phyloP scores from a whole-genome alignment of 2,329 filamentous ascomycete species.

The Raffaelea arxii region DNA sequence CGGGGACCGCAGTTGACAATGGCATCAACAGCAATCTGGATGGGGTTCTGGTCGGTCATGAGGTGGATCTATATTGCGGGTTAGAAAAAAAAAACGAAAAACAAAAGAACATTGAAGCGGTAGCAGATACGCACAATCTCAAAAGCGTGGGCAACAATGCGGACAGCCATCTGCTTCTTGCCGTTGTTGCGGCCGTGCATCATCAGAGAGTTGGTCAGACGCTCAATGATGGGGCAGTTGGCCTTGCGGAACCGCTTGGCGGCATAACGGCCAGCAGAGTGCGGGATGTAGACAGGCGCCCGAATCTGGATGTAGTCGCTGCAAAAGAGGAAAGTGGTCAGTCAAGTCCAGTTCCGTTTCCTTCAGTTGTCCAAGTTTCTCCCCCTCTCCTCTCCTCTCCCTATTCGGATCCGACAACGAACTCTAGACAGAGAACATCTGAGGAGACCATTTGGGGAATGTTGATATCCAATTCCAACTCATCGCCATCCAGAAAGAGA shows the following conservation, averaged over 20 bases:
- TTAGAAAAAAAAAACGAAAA: not conserved
- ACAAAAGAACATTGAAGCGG: not conserved
- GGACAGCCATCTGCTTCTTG: slow-evolving; percentile 99
- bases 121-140: slow-evolving; percentile 66
- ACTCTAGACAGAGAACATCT: too few species aligned
- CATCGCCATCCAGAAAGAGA: too few species aligned
- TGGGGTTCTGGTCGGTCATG: slow-evolving; percentile 99
- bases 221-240: slow-evolving; percentile 99
- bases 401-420: too few species aligned
- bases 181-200: slow-evolving; percentile 99
- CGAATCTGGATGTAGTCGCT: slow-evolving; percentile 99
- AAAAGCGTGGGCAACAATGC: slow-evolving; percentile 97
- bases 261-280: slow-evolving; percentile 97
- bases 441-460: too few species aligned
- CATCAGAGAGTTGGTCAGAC: slow-evolving; percentile 99
- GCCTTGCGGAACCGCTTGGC: slow-evolving; percentile 99
- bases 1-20: slow-evolving; percentile 99
- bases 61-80: slow-evolving; percentile 96
- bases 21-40: slow-evolving; percentile 98
- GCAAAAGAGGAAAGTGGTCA: slow-evolving; percentile 15
- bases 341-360: too few species aligned
- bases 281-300: slow-evolving; percentile 96
- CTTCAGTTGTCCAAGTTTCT: too few species aligned
- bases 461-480: too few species aligned
- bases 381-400: too few species aligned